Conservation (phyloP, 2,329 filamentous ascomycete species). For the Trichoderma koningii region DNA sequence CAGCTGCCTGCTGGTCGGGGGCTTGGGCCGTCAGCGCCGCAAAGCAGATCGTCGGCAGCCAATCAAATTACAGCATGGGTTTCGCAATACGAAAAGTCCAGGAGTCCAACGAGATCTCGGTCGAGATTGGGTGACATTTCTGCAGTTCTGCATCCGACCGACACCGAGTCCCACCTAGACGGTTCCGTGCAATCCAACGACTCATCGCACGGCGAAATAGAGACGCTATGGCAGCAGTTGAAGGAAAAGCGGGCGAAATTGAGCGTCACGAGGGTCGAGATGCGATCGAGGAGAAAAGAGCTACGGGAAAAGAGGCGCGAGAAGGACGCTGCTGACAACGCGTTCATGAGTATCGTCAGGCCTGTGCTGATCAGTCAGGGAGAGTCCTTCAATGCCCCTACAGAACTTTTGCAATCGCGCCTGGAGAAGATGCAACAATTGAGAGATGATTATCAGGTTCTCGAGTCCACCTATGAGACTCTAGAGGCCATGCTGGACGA, state of each 20-base stretch:
- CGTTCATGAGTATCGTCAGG: slow-evolving; percentile 44
- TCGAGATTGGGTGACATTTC: slow-evolving; percentile 25
- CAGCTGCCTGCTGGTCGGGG: slow-evolving; percentile 36
- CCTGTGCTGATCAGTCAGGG: slow-evolving; percentile 40
- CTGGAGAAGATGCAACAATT: slow-evolving; percentile 43
- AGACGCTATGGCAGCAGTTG: slow-evolving; percentile 42
- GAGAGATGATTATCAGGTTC: slow-evolving; percentile 43
- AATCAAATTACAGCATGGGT: slow-evolving; percentile 42
- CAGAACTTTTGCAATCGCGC: slow-evolving; percentile 35
- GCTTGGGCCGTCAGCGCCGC: slow-evolving; percentile 30
- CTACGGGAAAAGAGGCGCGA: slow-evolving; percentile 38
- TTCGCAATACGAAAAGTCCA: slow-evolving; percentile 37
- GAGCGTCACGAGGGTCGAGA: slow-evolving; percentile 36
- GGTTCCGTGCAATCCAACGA: slow-evolving; percentile 30
- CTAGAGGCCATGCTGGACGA: slow-evolving; percentile 42
- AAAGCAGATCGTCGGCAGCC: slow-evolving; percentile 37
- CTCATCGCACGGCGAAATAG: slow-evolving; percentile 39
- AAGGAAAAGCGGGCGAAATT: slow-evolving; percentile 40
- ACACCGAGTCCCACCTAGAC: slow-evolving; percentile 27
- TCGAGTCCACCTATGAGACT: slow-evolving; percentile 43
- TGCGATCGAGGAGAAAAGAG: slow-evolving; percentile 39
- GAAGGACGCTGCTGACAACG: slow-evolving; percentile 44
- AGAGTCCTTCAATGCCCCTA: slow-evolving; percentile 30
- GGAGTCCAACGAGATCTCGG: slow-evolving; percentile 31
- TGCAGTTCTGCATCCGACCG: slow-evolving; percentile 21